Percentiles rank a stretch among this genome's conserved stretches.
These are phyloP conservation scores for Thymus quinquecostatus DNA, from an alignment of 257 asterid genomes.

Conservation along the genomic window DNA sequence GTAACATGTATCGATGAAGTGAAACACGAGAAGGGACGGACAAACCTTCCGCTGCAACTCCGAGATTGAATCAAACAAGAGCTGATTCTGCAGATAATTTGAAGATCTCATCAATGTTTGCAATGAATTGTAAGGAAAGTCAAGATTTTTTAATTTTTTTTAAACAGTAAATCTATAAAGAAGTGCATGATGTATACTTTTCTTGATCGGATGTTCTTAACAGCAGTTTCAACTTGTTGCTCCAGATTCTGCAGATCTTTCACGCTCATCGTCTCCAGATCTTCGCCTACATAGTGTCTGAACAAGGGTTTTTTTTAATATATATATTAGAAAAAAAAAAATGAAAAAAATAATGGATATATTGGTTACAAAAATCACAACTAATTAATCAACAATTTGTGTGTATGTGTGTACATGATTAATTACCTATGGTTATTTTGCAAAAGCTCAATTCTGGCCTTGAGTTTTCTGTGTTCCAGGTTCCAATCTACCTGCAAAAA, in stretches of 20 bases:
- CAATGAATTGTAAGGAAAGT: too few species aligned
- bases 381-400: too few species aligned
- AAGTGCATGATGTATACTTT: slow-evolving; percentile 39
- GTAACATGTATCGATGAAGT: not conserved
- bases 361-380: not conserved
- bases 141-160: not conserved
- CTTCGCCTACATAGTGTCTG: slow-evolving; percentile 71
- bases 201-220: slow-evolving; percentile 58
- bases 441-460: slow-evolving; percentile 66
- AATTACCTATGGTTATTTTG: slow-evolving; percentile 58
- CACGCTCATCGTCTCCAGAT: slow-evolving; percentile 52
- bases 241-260: slow-evolving; percentile 73
- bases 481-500: slow-evolving; percentile 57
- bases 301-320: not conserved
- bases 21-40: not conserved
- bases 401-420: too few species aligned
- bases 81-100: slow-evolving; percentile 60
- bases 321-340: too few species aligned
- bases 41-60: slow-evolving; percentile 80
- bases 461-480: slow-evolving; percentile 62
- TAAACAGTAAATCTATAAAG: not conserved
- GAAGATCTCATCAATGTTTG: not conserved
- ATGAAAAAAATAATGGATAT: not conserved
- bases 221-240: slow-evolving; percentile 57
- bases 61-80: slow-evolving; percentile 73